These are phyloP conservation scores for Epichloe aotearoae DNA, from an alignment of 2,329 filamentous ascomycete genomes.

Conservation along the genomic window DNA sequence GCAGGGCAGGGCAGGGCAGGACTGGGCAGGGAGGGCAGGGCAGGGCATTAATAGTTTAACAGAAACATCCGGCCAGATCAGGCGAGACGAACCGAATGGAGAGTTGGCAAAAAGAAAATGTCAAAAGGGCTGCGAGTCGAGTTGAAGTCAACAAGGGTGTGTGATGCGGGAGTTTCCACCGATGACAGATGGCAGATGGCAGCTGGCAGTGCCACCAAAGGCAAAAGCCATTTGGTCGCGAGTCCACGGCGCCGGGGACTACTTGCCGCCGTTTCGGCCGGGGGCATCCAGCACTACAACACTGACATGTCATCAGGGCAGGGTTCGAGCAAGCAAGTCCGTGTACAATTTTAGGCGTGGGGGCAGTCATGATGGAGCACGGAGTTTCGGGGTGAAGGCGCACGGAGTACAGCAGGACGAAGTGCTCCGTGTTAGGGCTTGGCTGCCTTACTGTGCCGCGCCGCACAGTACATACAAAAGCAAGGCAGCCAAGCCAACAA, in stretches of 20 bases:
- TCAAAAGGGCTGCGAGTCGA: background rate
- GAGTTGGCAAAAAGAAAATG: background rate
- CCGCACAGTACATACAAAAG: too few relatives aligned
- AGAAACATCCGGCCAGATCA: background rate
- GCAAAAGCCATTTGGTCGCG: too few relatives aligned
- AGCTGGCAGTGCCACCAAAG: background rate
- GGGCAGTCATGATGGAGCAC: background rate
- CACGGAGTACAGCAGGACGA: background rate
- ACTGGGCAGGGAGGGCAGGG: background rate
- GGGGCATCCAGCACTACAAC: background rate
- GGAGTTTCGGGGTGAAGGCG: background rate
- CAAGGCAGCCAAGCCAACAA: too few relatives aligned
- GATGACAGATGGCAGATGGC: background rate
- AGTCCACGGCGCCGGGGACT: background rate
- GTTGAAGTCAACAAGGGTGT: background rate
- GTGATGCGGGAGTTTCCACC: too few relatives aligned
- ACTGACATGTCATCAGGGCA: too few relatives aligned
- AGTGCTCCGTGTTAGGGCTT: background rate
- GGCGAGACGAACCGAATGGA: background rate
- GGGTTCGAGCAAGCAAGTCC: too few relatives aligned
- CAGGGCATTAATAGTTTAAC: constrained; percentile 4
- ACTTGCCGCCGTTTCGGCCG: background rate
- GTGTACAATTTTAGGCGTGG: background rate
- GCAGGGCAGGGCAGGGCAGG: background rate
- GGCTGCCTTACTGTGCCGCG: background rate